These are phyloP conservation scores for Phytophthora hybrid DNA, from an alignment of 352 stramenopile species.

Conservation along the genomic window DNA sequence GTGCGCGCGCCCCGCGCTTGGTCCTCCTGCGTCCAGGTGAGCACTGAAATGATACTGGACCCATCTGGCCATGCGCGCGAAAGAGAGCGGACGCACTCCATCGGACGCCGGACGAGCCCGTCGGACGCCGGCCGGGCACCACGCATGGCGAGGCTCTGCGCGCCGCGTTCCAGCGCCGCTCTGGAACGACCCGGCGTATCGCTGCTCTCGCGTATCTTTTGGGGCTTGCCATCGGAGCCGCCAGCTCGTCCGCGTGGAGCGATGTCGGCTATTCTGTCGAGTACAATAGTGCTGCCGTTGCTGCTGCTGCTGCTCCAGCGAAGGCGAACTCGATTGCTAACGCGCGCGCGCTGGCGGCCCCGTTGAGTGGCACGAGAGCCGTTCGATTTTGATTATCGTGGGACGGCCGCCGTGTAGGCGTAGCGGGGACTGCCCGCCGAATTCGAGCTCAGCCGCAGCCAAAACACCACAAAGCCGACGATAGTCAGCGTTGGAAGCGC, in stretches of 20 bases:
- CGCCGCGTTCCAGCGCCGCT: slow-evolving; percentile 27
- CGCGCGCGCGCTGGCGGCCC: background rate
- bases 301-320: background rate
- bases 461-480: background rate
- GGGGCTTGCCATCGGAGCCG: background rate
- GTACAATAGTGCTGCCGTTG: too few species aligned
- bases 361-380: background rate
- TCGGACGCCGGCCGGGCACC: background rate
- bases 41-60: slow-evolving; percentile 41
- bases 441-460: background rate
- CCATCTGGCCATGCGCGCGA: slow-evolving; percentile 26
- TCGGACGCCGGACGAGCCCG: background rate
- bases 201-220: slow-evolving; percentile 5
- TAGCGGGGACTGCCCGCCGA: background rate
- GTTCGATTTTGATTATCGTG: slow-evolving; percentile 41
- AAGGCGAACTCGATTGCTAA: slow-evolving; percentile 17
- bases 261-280: too few species aligned
- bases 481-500: background rate
- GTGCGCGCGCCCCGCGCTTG: background rate
- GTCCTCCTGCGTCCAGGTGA: slow-evolving; percentile 14
- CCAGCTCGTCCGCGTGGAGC: background rate
- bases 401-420: slow-evolving; percentile 11
- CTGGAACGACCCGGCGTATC: background rate
- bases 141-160: slow-evolving; percentile 16
- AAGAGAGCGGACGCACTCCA: slow-evolving; percentile 9